Percentiles rank a stretch among this genome's conserved stretches.
phyloP scores from a whole-genome alignment of 345 rosid species.

The Heritiera littoralis region DNA sequence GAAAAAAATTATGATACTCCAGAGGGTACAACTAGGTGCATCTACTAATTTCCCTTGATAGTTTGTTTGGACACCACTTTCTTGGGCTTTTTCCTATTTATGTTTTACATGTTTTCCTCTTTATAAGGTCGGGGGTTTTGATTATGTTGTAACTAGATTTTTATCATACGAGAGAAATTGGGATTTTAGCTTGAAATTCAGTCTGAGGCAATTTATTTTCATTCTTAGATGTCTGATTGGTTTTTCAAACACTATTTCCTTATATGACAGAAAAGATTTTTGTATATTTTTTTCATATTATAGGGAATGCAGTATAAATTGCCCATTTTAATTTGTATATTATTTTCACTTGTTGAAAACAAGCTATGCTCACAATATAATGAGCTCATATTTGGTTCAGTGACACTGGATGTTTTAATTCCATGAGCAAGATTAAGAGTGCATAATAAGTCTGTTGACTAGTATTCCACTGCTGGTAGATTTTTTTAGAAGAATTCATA shows the following conservation, averaged over 20 bases:
- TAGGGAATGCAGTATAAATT: too few species aligned
- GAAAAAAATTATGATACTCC: not conserved
- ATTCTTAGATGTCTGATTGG: not conserved
- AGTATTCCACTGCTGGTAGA: too few species aligned
- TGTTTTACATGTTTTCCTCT: not conserved
- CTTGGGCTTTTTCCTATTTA: not conserved
- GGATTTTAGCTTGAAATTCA: not conserved
- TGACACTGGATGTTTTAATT: too few species aligned
- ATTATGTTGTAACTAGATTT: not conserved
- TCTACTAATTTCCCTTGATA: slow-evolving; percentile 24
- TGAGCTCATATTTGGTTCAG: too few species aligned
- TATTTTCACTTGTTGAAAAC: too few species aligned
- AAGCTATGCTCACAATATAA: too few species aligned
- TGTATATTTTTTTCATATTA: not conserved
- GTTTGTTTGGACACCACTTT: not conserved
- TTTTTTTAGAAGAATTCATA: too few species aligned
- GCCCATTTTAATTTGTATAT: too few species aligned
- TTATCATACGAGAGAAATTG: not conserved
- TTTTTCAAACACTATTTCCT: not conserved
- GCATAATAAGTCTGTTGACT: too few species aligned
- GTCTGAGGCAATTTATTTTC: not conserved
- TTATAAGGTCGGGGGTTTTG: not conserved
- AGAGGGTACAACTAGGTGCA: slow-evolving; percentile 50
- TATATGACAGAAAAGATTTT: too few species aligned
- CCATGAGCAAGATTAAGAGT: too few species aligned